Evolutionary conservation across 1,139 yeast genomes (phyloP), one percentile per base, ranked within the genome.

Genomic region (Debaryomyces singareniensis): DNA sequence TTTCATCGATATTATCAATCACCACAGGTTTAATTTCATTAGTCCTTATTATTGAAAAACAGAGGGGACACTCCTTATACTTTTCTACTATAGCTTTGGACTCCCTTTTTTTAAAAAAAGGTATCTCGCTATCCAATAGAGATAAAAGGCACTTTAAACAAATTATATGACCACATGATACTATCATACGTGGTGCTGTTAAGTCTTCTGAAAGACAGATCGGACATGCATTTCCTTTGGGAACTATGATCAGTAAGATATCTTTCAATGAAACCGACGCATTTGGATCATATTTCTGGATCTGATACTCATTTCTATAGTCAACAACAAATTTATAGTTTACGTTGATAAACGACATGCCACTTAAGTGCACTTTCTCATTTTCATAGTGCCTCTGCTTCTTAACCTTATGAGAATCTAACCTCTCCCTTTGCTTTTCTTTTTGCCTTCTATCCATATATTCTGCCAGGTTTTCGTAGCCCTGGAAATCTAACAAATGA

Each of bases 101-200:
- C 34, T 64, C 62, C 16, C 49, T 43, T 36, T 65, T 65, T 40
- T 59, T 60, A 25, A 55, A 55, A 13, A 44, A 44, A 1, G 72
- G 67, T 2, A 69, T 58, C 29, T 75, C 76, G 13, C 81, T 73
- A 25, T 75, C 84, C 32, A 86, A 58, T 45, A 84, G 73, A 24
- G 89, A 72, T 31, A 86, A 54, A 24, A 89, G 56, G 51, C 99
- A 93, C 16, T 87, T 77, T 33, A 77, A 68, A 50, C 99, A 93
- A 47, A 91, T 72, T 10, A 87, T 71, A 50, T 93, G 99, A 3
- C 99, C 98, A 59, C 99, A 93, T 12, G 78, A 71, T 7, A 68
- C 61, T 20, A 87, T 76, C 97, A 93, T 93, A 33, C 97, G 64
- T 2, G 98, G 97, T 0, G 97, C 96, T 23, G 83, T 71, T 6